phyloP scores from a whole-genome alignment of 2,329 filamentous ascomycete species.

The Chaetoscypha palmicola region DNA sequence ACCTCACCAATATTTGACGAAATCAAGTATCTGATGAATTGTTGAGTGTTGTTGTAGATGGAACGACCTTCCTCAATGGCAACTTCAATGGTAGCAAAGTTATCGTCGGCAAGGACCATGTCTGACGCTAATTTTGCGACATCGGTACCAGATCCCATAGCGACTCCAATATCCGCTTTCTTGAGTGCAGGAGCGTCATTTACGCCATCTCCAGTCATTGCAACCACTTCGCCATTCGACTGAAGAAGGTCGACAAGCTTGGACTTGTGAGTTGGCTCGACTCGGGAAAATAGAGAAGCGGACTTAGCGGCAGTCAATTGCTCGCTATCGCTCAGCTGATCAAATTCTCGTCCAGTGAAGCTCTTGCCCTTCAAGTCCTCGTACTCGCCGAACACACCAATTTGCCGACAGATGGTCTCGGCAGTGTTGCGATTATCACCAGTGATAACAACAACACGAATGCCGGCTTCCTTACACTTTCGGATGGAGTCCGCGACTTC shows the following conservation, averaged over 20 bases:
- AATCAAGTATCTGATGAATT: constrained; percentile 98
- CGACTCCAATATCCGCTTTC: constrained; percentile 97
- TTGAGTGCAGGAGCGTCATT: constrained; percentile 97
- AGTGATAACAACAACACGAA: constrained; percentile 95
- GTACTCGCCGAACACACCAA: constrained; percentile 77
- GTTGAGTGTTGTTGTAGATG: constrained; percentile 99
- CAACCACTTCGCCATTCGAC: constrained; percentile 86
- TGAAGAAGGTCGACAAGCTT: constrained; percentile 95
- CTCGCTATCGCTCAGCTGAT: constrained; percentile 69
- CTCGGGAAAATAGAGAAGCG: constrained; percentile 90
- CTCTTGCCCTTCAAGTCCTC: constrained; percentile 89
- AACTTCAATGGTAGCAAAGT: constrained; percentile 95
- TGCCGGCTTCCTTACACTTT: constrained; percentile 87
- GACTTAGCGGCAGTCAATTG: constrained; percentile 77
- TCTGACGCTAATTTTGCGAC: constrained; percentile 94
- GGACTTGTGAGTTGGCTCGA: constrained; percentile 95
- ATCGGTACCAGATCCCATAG: constrained; percentile 97
- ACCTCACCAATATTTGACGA: constrained; percentile 99
- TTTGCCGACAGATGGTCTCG: constrained; percentile 94
- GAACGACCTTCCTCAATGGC: constrained; percentile 95
- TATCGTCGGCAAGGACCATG: constrained; percentile 98
- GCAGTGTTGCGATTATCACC: constrained; percentile 97
- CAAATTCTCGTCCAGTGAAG: constrained; percentile 91
- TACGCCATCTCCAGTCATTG: constrained; percentile 98
- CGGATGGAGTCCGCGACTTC: constrained; percentile 82